Evolutionary conservation across 441 rosid species (phyloP), one percentile per base, ranked within the genome.

Genomic region (Erodium chrysanthum): DNA sequence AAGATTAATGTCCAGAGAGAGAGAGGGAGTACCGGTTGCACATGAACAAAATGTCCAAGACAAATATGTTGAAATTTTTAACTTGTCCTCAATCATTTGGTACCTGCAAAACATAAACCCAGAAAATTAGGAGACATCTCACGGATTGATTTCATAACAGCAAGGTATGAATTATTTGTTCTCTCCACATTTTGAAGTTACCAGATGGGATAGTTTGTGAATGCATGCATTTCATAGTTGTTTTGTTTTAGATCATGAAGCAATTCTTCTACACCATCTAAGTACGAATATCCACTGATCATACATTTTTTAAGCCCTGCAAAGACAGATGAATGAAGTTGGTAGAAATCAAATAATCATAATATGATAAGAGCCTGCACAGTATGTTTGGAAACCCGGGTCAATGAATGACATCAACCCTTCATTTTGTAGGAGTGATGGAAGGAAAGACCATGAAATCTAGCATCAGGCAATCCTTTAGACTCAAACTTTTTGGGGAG

Each of bases 21-120:
- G 52, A 58, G 54, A 62, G 27, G 61, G 59, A 7, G 56, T 84
- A 90, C 98, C 98, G 61, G 37, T 58, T 21, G 27, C 62, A 67
- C 88, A 90, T 8, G 98, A 92, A 82, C 98, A 90, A 75, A 92
- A 90, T 33, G 96, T 88, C 97, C 98, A 92, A 7, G 91, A 88
- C 72, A 92, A 75, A 79, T 85, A 90, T 27, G 74, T 78, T 12
- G 98, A 92, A 68, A 92, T 75, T 48, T 78, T 75, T 71, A 92
- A 70, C 76, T 90, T 84, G 72, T 90, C 96, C 75, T 92, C 90
- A 7, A 92, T 87, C 71, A 90, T 71, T 73, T 80, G 50, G 70
- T 87, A 87, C 96, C 96, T 92, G 74, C 25, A 70, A 73, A 73
- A 74, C 22, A 66, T 23, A 67, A 15, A 31, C 40, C 31, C 22